Evolutionary conservation across 305 asterid genomes (phyloP).

Genomic region (Euphrasia arctica): DNA sequence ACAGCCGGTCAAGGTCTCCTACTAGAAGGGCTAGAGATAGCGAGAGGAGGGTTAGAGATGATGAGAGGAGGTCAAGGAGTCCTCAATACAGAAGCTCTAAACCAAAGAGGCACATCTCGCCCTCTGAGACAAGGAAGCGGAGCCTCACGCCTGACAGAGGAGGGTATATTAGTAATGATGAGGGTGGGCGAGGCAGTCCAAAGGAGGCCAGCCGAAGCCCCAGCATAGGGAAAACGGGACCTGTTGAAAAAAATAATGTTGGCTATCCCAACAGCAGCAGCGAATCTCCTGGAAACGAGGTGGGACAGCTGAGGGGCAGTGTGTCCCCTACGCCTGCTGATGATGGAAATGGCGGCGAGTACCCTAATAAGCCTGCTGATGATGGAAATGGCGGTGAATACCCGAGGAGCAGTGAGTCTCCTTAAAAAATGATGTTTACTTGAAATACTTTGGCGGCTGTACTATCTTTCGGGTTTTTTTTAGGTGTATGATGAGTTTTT

Average conservation of each 20-base stretch:
- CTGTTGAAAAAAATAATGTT: neutral
- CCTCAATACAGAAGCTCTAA: slow-evolving; percentile 34
- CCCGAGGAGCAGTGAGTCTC: slow-evolving; percentile 16
- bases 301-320: neutral
- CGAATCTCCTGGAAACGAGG: slow-evolving; percentile 1
- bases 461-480: too few species aligned
- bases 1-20: slow-evolving; percentile 43
- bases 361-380: neutral
- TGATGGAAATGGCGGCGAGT: neutral
- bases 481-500: too few species aligned
- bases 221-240: neutral
- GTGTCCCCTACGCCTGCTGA: neutral
- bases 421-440: neutral
- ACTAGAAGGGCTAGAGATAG: slow-evolving; percentile 23
- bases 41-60: too few species aligned
- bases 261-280: neutral
- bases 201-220: slow-evolving; percentile 44
- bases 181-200: slow-evolving; percentile 8
- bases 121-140: slow-evolving; percentile 46
- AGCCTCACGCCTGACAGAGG: slow-evolving; percentile 43
- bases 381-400: neutral
- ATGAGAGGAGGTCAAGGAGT: slow-evolving; percentile 33
- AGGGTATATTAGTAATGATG: too few species aligned
- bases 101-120: slow-evolving; percentile 35
- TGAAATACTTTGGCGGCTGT: too few species aligned